These are phyloP conservation scores for Podospora pseudocomata DNA, from an alignment of 495 filamentous ascomycete genomes.

Conservation along the genomic window DNA sequence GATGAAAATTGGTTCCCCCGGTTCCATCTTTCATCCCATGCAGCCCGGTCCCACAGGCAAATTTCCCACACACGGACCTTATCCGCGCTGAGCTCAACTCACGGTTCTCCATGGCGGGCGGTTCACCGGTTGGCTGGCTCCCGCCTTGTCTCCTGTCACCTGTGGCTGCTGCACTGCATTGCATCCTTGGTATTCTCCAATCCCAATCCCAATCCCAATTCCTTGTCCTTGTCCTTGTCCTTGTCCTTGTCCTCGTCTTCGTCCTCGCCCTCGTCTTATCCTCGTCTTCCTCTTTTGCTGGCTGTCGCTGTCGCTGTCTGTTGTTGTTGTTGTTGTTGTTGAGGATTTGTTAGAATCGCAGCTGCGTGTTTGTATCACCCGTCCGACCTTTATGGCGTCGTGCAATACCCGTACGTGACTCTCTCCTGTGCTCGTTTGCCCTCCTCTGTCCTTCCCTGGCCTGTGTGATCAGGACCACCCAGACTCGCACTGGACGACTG, in stretches of 20 bases:
- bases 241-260: no score
- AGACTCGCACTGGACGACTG: not conserved
- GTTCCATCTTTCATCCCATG: not conserved
- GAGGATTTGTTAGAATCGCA: conserved; percentile 8
- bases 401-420: conserved; percentile 23
- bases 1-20: not conserved
- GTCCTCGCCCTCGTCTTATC: no score
- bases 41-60: conserved; percentile 7
- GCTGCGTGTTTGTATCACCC: conserved; percentile 23
- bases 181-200: not conserved
- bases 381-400: conserved; percentile 25
- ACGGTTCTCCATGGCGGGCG: not conserved
- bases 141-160: not conserved
- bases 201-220: not conserved
- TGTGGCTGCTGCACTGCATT: not conserved
- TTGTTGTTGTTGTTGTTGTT: not conserved
- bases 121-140: not conserved
- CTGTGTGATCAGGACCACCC: not conserved
- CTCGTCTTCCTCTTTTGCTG: not conserved
- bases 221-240: no score
- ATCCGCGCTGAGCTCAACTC: conserved; percentile 12
- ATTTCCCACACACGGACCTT: conserved; percentile 18
- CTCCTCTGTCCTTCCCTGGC: not conserved
- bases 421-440: conserved; percentile 7
- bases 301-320: no score